Conservation (phyloP, 192 early-diverging fungal genomes). For the Coemansia sp. region DNA sequence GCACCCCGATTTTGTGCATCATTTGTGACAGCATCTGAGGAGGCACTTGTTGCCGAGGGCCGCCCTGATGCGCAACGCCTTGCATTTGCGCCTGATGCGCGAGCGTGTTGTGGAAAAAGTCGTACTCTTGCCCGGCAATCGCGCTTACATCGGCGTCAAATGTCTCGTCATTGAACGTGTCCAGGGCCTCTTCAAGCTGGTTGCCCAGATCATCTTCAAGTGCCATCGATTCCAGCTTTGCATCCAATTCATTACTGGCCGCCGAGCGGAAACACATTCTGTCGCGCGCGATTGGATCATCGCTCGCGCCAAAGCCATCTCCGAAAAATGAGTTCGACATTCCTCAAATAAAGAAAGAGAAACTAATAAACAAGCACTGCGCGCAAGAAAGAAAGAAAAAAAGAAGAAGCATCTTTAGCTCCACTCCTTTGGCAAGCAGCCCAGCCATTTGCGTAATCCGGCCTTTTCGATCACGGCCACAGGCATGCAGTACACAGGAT, state of each 20-base stretch:
- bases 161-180: slow-evolving; percentile 76
- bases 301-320: slow-evolving; percentile 12
- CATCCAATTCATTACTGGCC: slow-evolving; percentile 58
- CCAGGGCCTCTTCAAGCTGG: slow-evolving; percentile 66
- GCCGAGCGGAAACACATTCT: slow-evolving; percentile 11
- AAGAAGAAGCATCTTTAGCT: background rate
- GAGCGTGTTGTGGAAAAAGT: slow-evolving; percentile 67
- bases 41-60: slow-evolving; percentile 7
- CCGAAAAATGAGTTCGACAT: slow-evolving; percentile 55
- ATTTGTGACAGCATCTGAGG: slow-evolving; percentile 5
- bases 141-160: slow-evolving; percentile 61
- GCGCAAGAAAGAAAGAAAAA: background rate
- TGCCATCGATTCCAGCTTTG: slow-evolving; percentile 62
- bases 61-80: background rate
- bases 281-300: slow-evolving; percentile 45
- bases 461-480: slow-evolving; percentile 61
- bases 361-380: too few species aligned
- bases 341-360: background rate
- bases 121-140: slow-evolving; percentile 61
- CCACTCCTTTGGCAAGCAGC: slow-evolving; percentile 32
- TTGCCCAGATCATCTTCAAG: slow-evolving; percentile 60
- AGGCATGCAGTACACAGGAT: slow-evolving; percentile 94
- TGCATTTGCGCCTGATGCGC: slow-evolving; percentile 10
- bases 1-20: slow-evolving; percentile 25
- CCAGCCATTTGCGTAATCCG: slow-evolving; percentile 44